Percentiles rank a stretch among this genome's conserved stretches.
phyloP scores from a whole-genome alignment of 2,329 filamentous ascomycete genomes.

The Anisogramma anomala region DNA sequence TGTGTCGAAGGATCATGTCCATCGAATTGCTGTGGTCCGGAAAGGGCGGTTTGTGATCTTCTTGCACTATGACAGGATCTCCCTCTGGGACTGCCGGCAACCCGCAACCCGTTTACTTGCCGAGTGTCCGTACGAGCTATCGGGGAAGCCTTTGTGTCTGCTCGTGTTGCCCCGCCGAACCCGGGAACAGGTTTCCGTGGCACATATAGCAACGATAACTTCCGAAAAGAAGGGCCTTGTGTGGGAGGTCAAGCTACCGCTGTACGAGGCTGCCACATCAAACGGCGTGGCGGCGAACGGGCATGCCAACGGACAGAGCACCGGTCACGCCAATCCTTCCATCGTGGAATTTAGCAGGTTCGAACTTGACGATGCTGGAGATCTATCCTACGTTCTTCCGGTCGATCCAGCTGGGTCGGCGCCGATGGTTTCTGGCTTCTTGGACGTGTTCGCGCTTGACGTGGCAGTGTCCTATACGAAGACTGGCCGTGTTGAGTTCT shows the following conservation, averaged over 20 bases:
- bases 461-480: slow-evolving; percentile 76
- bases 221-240: slow-evolving; percentile 68
- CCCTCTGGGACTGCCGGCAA: slow-evolving; percentile 67
- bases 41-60: slow-evolving; percentile 74
- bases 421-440: slow-evolving; percentile 60
- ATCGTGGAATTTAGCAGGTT: slow-evolving; percentile 62
- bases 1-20: slow-evolving; percentile 57
- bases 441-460: slow-evolving; percentile 78
- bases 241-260: slow-evolving; percentile 62
- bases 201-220: slow-evolving; percentile 72
- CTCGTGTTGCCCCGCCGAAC: slow-evolving; percentile 58
- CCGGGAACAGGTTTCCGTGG: slow-evolving; percentile 41
- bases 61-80: slow-evolving; percentile 57
- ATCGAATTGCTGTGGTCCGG: slow-evolving; percentile 66
- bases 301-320: slow-evolving; percentile 17
- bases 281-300: slow-evolving; percentile 7
- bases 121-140: slow-evolving; percentile 43
- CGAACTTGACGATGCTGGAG: slow-evolving; percentile 47
- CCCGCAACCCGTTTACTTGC: slow-evolving; percentile 47
- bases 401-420: slow-evolving; percentile 76
- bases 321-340: slow-evolving; percentile 26
- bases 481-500: slow-evolving; percentile 65
- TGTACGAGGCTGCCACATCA: slow-evolving; percentile 22
- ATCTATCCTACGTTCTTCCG: slow-evolving; percentile 57
- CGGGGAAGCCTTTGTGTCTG: slow-evolving; percentile 67